These are phyloP conservation scores for Russula sp. DNA, from an alignment of 768 basidiomycete genomes.

Conservation along the genomic window DNA sequence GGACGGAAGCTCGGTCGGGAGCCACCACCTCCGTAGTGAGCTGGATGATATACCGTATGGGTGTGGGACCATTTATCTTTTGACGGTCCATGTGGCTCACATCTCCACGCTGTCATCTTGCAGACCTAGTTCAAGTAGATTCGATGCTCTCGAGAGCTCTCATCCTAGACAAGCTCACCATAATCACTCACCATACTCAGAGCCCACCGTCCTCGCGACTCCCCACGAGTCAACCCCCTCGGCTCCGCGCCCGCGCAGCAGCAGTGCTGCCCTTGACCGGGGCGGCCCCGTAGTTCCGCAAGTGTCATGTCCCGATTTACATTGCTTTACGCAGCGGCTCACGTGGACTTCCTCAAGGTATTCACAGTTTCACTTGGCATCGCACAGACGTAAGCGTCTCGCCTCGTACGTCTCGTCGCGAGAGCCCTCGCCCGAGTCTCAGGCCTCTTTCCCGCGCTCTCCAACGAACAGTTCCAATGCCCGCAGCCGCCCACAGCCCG, in stretches of 20 bases:
- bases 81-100: too few relatives aligned
- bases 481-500: neutral
- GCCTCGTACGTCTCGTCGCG: slow-evolving; percentile 8
- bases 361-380: too few relatives aligned
- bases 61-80: too few relatives aligned
- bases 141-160: neutral
- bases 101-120: too few relatives aligned
- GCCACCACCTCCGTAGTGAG: too few relatives aligned
- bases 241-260: slow-evolving; percentile 11
- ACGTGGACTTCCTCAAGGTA: too few relatives aligned
- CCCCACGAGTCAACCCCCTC: neutral
- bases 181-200: slow-evolving; percentile 12
- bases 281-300: neutral
- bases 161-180: neutral
- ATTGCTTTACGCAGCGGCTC: too few relatives aligned
- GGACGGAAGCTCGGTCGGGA: slow-evolving; percentile 11
- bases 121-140: neutral
- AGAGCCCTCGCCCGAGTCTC: slow-evolving; percentile 11
- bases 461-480: slow-evolving; percentile 1
- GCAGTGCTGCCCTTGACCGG: slow-evolving; percentile 12
- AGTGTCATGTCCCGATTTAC: too few relatives aligned
- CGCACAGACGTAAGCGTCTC: neutral
- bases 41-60: too few relatives aligned
- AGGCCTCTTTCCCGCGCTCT: slow-evolving; percentile 7
- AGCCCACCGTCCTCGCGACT: neutral